These are phyloP conservation scores for Trichoderma cornu-damae DNA, from an alignment of 2,329 filamentous ascomycete genomes.

Conservation along the genomic window DNA sequence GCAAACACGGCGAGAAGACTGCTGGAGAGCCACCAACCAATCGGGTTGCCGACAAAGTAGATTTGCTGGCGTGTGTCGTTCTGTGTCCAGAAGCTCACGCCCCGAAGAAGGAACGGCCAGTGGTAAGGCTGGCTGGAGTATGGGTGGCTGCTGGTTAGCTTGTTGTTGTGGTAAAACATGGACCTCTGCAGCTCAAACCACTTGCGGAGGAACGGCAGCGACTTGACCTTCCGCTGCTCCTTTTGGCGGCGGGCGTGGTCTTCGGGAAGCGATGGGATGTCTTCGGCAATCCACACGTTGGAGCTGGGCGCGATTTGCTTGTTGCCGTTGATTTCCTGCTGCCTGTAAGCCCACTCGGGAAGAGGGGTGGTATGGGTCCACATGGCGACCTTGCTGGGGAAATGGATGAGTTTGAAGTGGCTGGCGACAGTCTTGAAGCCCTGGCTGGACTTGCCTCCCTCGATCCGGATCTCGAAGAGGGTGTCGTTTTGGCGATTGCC, in stretches of 20 bases:
- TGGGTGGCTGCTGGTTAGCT: slow-evolving; percentile 92
- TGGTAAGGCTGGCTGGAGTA: slow-evolving; percentile 93
- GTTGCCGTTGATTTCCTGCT: slow-evolving; percentile 99
- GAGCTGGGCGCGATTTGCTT: slow-evolving; percentile 87
- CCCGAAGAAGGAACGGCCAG: slow-evolving; percentile 95
- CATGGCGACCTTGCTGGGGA: slow-evolving; percentile 95
- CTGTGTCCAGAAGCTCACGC: slow-evolving; percentile 99
- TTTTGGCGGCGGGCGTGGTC: slow-evolving; percentile 71
- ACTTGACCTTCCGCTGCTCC: slow-evolving; percentile 73
- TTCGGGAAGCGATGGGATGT: slow-evolving; percentile 71
- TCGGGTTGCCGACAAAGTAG: slow-evolving; percentile 94
- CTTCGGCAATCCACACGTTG: slow-evolving; percentile 92
- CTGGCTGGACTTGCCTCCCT: slow-evolving; percentile 72
- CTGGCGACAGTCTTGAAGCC: slow-evolving; percentile 87
- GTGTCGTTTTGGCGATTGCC: slow-evolving; percentile 79
- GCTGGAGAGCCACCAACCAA: slow-evolving; percentile 96
- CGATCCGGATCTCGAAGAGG: slow-evolving; percentile 86
- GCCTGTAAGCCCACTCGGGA: slow-evolving; percentile 96
- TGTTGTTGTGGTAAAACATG: slow-evolving; percentile 99
- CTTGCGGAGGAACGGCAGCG: slow-evolving; percentile 82
- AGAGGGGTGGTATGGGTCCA: slow-evolving; percentile 95
- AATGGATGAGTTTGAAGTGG: slow-evolving; percentile 94
- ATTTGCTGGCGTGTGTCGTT: slow-evolving; percentile 93
- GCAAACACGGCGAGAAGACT: slow-evolving; percentile 88
- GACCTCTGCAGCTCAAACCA: slow-evolving; percentile 94